phyloP scores from a whole-genome alignment of 2,329 filamentous ascomycete genomes.

The Cladophialophora yegresii region DNA sequence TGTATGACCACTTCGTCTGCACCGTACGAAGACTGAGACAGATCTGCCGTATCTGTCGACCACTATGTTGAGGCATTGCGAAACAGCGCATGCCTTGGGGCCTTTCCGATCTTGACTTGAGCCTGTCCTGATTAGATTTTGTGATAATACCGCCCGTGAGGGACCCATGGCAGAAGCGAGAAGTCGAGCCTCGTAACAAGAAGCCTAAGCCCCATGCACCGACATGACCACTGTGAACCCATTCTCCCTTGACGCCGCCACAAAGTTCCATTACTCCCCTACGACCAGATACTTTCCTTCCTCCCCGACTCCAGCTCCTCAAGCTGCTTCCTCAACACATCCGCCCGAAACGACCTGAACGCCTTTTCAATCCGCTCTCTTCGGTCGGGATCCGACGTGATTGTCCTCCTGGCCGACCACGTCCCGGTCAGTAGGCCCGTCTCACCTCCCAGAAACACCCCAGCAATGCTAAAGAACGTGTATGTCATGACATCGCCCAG shows the following conservation, averaged over 20 bases:
- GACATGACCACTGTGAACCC: background rate
- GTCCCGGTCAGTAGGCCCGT: conserved; percentile 60
- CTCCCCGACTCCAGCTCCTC: conserved; percentile 54
- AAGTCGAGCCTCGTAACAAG: background rate
- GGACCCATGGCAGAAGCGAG: background rate
- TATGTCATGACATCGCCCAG: conserved; percentile 65
- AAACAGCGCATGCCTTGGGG: no score
- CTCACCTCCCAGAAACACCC: conserved; percentile 66
- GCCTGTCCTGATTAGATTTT: background rate
- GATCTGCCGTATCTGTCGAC: no score
- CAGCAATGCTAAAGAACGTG: conserved; percentile 62
- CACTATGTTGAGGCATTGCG: no score
- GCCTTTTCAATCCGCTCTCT: conserved; percentile 62
- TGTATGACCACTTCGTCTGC: no score
- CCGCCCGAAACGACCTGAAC: conserved; percentile 63
- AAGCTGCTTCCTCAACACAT: conserved; percentile 63
- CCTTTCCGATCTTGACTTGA: background rate
- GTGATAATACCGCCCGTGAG: background rate
- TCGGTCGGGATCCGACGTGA: conserved; percentile 57
- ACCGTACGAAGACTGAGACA: no score
- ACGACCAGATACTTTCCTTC: conserved; percentile 25
- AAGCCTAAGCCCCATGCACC: background rate
- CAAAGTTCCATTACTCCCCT: background rate
- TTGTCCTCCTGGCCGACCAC: conserved; percentile 55
- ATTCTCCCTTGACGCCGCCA: background rate